Percentiles rank a stretch among this genome's conserved stretches.
These are phyloP conservation scores for Neophaeococcomyces mojaviensis DNA, from an alignment of 2,329 filamentous ascomycete species.

Conservation along the genomic window DNA sequence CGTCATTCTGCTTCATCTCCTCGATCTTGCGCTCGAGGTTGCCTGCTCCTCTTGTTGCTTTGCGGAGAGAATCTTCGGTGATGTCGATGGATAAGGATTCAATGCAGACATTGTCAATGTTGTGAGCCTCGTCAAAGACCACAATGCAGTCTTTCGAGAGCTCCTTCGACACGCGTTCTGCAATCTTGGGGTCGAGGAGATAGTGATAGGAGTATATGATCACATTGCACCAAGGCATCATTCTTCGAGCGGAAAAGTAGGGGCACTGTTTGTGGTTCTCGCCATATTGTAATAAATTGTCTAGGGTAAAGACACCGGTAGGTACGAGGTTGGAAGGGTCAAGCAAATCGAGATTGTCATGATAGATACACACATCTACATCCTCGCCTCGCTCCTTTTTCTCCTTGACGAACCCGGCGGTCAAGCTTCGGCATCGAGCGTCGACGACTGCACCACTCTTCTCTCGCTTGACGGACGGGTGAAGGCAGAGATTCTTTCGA, in stretches of 20 bases:
- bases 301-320: slow-evolving; percentile 91
- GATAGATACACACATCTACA: slow-evolving; percentile 89
- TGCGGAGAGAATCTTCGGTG: slow-evolving; percentile 87
- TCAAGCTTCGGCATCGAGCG: slow-evolving; percentile 89
- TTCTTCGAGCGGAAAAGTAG: slow-evolving; percentile 89
- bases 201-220: slow-evolving; percentile 99
- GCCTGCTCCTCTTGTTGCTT: slow-evolving; percentile 80
- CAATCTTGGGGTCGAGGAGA: slow-evolving; percentile 93
- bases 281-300: slow-evolving; percentile 79
- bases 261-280: slow-evolving; percentile 96
- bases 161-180: slow-evolving; percentile 87
- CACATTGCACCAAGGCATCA: slow-evolving; percentile 99
- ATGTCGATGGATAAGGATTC: slow-evolving; percentile 95
- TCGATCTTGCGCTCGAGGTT: slow-evolving; percentile 86
- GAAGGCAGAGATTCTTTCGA: slow-evolving; percentile 92
- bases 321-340: slow-evolving; percentile 93
- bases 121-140: slow-evolving; percentile 97
- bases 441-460: slow-evolving; percentile 93
- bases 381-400: slow-evolving; percentile 94
- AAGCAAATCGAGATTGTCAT: slow-evolving; percentile 91
- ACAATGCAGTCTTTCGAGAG: slow-evolving; percentile 97
- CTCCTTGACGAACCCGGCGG: slow-evolving; percentile 93
- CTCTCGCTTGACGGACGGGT: slow-evolving; percentile 90
- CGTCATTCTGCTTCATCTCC: slow-evolving; percentile 93
- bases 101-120: slow-evolving; percentile 99